These are phyloP conservation scores for Globisporangium splendens DNA, from an alignment of 352 stramenopile genomes.

Conservation along the genomic window DNA sequence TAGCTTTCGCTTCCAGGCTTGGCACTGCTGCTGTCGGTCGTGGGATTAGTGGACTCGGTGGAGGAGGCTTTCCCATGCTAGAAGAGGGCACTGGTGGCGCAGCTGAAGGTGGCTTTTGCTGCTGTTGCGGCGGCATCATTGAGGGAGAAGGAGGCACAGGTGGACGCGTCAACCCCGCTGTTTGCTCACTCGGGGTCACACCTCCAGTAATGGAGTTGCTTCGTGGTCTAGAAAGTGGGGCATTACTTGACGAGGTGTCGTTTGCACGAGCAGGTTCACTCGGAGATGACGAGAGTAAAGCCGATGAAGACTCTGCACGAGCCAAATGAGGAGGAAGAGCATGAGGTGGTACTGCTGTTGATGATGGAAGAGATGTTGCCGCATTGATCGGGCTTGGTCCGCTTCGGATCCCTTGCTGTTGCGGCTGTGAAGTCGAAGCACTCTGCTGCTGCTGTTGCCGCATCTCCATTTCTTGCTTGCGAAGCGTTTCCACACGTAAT, in stretches of 20 bases:
- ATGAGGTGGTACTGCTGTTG: conserved; percentile 22
- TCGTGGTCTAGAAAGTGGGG: neutral
- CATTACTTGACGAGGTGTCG: neutral
- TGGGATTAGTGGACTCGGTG: neutral
- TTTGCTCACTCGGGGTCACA: neutral
- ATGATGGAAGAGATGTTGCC: too few species aligned
- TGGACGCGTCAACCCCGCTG: neutral
- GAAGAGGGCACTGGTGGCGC: neutral
- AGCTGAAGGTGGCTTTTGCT: neutral
- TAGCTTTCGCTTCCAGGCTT: conserved; percentile 5
- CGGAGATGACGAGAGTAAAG: neutral
- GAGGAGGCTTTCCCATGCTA: neutral
- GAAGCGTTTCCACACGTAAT: conserved; percentile 62
- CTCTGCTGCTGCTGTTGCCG: conserved; percentile 41
- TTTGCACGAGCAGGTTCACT: neutral
- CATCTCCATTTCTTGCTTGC: too few species aligned
- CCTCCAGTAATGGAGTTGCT: conserved; percentile 8
- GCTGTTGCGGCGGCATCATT: too few species aligned
- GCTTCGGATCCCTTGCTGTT: conserved; percentile 6
- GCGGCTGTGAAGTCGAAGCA: too few species aligned
- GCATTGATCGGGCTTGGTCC: too few species aligned
- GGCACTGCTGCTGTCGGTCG: neutral
- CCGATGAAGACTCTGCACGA: conserved; percentile 7
- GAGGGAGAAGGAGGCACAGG: too few species aligned
- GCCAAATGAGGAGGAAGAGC: neutral